Evolutionary conservation across 805 yeast genomes (phyloP), one percentile per base, ranked within the genome.

Genomic region (Metschnikowia lochheadii): DNA sequence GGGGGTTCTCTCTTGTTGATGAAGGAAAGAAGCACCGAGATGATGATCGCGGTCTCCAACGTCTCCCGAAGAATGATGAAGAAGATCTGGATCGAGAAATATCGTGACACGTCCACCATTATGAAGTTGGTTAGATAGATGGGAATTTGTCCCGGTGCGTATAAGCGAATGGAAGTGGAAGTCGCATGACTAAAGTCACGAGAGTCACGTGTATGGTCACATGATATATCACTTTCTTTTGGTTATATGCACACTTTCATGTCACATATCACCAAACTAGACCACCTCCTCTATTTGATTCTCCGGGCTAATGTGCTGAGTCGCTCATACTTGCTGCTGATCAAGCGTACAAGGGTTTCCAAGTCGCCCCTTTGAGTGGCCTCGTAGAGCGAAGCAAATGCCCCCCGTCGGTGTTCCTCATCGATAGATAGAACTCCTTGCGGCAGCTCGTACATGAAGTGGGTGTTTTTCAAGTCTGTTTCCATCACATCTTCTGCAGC

Each of bases 11-110:
- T 36, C 59, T 85, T 89, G 56, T 80, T 82, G 41, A 86, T 73
- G 61, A 86, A 85, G 1, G 89, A 81, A n/a, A 86, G 69, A 17
- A 86, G 68, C 26, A 86, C 89, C 1, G 91, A 84, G 3, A 86
- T 79, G 53, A 86, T 86, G 51, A 86, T 80, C n/a, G 87, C 85
- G 63, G 83, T 82, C 66, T 86, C 94, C 47, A 86, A 63, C 0
- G 91, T 83, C 62, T 86, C 94, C 59, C 94, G 71, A 23, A 86
- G 65, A 34, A 85, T 83, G 47, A 86, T 86, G 63, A 86, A 83
- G 62, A 85, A 86, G 33, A 85, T 82, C 68, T 85, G 89, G 45
- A 84, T 80, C 2, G 89, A 85, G 65, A 86, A 86, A 49, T 75
- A 72, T 31, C 50, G 54, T 21, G 57, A 48, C 38, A 58, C 18